Percentiles rank a stretch among this genome's conserved stretches.
Evolutionary conservation across 768 basidiomycete species (phyloP).

Genomic region (Fomitopsis pulvina): DNA sequence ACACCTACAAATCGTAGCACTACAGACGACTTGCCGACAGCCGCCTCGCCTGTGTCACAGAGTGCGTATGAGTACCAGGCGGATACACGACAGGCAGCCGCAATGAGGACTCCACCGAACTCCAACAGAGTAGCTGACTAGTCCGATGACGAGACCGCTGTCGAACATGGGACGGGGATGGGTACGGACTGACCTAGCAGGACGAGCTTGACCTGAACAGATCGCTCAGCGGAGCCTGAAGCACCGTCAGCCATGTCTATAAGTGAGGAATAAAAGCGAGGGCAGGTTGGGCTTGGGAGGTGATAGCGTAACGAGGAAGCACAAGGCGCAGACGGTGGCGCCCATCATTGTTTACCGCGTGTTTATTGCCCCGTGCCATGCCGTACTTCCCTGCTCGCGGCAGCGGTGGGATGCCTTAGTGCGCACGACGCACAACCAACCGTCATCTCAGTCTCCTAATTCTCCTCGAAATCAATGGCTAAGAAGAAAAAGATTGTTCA

Average conservation of each 20-base stretch:
- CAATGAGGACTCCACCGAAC: not conserved
- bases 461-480: not conserved
- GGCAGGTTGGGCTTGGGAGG: slow-evolving; percentile 9
- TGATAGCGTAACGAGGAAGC: slow-evolving; percentile 19
- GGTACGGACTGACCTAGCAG: slow-evolving; percentile 63
- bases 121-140: too few relatives aligned
- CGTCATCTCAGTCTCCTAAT: not conserved
- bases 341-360: slow-evolving; percentile 5
- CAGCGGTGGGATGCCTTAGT: not conserved
- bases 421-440: not conserved
- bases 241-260: slow-evolving; percentile 64
- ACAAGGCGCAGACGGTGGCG: slow-evolving; percentile 1
- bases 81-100: not conserved
- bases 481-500: slow-evolving; percentile 4
- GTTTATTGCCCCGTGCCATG: not conserved
- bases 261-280: slow-evolving; percentile 15
- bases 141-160: too few relatives aligned
- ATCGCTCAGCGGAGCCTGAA: slow-evolving; percentile 75
- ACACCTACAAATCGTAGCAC: slow-evolving; percentile 88
- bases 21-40: slow-evolving; percentile 98
- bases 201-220: slow-evolving; percentile 97
- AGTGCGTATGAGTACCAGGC: not conserved
- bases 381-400: not conserved
- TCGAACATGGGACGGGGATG: too few relatives aligned
- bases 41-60: slow-evolving; percentile 75